Percentiles rank a stretch among this genome's conserved stretches.
Conservation (phyloP, 1,284 basidiomycete genomes). For the Omphalotus olearius region DNA sequence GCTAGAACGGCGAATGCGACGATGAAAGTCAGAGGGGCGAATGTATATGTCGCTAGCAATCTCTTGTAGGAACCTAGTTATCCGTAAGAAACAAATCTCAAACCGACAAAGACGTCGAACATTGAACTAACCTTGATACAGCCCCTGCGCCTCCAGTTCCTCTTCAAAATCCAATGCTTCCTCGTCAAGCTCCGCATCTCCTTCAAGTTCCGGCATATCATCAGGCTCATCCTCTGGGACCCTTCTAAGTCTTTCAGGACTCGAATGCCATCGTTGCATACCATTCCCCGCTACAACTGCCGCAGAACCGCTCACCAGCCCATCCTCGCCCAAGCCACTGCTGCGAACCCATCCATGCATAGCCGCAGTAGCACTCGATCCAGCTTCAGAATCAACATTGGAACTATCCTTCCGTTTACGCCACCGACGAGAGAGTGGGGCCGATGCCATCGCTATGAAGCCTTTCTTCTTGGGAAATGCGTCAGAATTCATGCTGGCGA, state of each 20-base stretch:
- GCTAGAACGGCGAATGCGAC: slow-evolving; percentile 46
- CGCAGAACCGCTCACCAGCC: too few relatives aligned
- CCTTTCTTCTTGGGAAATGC: too few relatives aligned
- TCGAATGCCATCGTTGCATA: slow-evolving; percentile 16
- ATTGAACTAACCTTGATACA: slow-evolving; percentile 48
- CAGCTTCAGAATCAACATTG: too few relatives aligned
- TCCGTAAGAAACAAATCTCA: slow-evolving; percentile 10
- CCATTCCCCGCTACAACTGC: too few relatives aligned
- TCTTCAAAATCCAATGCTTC: slow-evolving; percentile 42
- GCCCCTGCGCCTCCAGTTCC: slow-evolving; percentile 52
- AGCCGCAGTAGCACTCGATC: too few relatives aligned
- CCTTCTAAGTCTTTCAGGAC: slow-evolving; percentile 35
- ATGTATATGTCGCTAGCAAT: slow-evolving; percentile 46
- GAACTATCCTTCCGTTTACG: too few relatives aligned
- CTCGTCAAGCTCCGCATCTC: slow-evolving; percentile 24
- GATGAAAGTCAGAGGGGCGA: slow-evolving; percentile 51
- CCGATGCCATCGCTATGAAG: too few relatives aligned
- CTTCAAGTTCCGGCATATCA: slow-evolving; percentile 42
- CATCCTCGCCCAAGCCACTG: too few relatives aligned
- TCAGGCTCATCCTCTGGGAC: slow-evolving; percentile 16
- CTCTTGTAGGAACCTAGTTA: slow-evolving; percentile 55
- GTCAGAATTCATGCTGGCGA: too few relatives aligned
- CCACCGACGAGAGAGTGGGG: too few relatives aligned
- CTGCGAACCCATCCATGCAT: too few relatives aligned
- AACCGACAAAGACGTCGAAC: neutral